Evolutionary conservation across 768 basidiomycete genomes (phyloP), one percentile per base, ranked within the genome.

Genomic region (Xerocomus brunneocitrinus): DNA sequence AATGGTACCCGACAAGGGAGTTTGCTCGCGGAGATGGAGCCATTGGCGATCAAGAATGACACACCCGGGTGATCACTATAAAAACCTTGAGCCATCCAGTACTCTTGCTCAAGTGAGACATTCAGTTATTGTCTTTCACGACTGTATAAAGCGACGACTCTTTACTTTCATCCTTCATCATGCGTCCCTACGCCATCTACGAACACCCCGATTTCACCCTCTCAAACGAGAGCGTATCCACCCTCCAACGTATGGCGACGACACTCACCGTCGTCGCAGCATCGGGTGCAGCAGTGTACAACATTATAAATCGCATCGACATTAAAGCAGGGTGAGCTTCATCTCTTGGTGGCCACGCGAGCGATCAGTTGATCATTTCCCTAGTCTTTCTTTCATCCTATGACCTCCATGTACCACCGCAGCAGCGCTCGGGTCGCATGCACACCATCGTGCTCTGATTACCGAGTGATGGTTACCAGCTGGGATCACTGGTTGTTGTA

Each of bases 111-210:
- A 43, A 5, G 16, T 30, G 43, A 44, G 28, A 44, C 43, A 28
- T 41, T 16, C 40, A 25, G 24, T 41, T 24, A 41, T 38, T 8
- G 27, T 43, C 42, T 13, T 41, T 8, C 19, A 25, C 19, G 19
- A 19, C 22, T 41, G 40, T 41, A 24, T 41, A 41, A 41, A 42
- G 8, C 13, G 24, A 6, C 41, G 25, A 5, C 25, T 16, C 24
- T 5, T 22, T 28, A 14, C 24, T 16, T 13, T 28, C 27, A 24
- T 27, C n/a, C 19, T 25, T 10, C 57, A 34, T 30, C 58, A 70
- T 70, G 68, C 68, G 68, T 19, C 61, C 68, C 43, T 70, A 70
- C 56, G 58, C 64, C 58, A 67, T 66, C 55, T 68, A 68, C 46
- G 67, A 68, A 35, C 69, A 71, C 56, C 67, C 67, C 35, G 69